These are phyloP conservation scores for Alternaria viburni DNA, from an alignment of 2,329 filamentous ascomycete genomes.

Conservation along the genomic window DNA sequence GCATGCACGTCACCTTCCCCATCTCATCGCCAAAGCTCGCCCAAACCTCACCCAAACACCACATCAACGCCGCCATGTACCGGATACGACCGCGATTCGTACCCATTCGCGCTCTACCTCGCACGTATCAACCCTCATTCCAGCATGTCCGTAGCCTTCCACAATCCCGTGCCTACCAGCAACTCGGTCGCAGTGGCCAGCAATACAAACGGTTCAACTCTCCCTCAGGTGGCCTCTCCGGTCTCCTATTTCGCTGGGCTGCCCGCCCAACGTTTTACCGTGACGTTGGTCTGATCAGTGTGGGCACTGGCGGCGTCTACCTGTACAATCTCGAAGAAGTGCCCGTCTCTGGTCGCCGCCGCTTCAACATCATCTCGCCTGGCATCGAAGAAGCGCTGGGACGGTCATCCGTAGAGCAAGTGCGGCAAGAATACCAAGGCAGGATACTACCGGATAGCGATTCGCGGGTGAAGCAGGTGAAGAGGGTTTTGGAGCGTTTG, in stretches of 20 bases:
- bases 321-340: conserved; percentile 73
- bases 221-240: conserved; percentile 20
- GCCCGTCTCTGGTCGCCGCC: conserved; percentile 71
- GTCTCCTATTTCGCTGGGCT: conserved; percentile 48
- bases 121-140: neutral
- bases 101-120: conserved; percentile 6
- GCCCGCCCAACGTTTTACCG: conserved; percentile 56
- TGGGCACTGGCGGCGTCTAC: conserved; percentile 64
- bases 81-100: conserved; percentile 19
- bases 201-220: conserved; percentile 42
- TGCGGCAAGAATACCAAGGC: conserved; percentile 62
- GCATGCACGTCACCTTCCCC: neutral
- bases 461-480: conserved; percentile 62
- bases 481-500: conserved; percentile 68
- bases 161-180: conserved; percentile 31
- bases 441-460: conserved; percentile 67
- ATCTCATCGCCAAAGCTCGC: neutral
- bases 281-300: conserved; percentile 52
- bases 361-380: conserved; percentile 73
- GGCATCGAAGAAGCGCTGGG: conserved; percentile 61
- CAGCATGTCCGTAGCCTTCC: neutral
- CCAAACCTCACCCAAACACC: neutral
- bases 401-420: conserved; percentile 61
- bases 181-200: conserved; percentile 21
- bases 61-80: conserved; percentile 18